Base-by-base conservation (phyloP, 495 filamentous ascomycete species). In the Podospora australis region DNA sequence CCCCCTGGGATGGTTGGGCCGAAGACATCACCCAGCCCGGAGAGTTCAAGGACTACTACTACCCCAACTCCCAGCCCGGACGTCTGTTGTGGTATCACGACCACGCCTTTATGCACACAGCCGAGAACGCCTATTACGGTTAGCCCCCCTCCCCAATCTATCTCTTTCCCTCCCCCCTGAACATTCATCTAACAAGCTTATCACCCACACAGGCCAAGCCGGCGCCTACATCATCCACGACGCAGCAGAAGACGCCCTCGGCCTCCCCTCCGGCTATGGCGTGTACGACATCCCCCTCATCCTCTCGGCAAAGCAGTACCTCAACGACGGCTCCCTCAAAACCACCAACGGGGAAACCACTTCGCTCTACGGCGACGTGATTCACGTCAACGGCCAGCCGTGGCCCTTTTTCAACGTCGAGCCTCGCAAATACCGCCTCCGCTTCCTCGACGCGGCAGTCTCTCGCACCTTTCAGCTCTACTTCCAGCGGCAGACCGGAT, bases 21-120 rank as follows among this genome's bases (percentile, higher is more conserved):
- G 71, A 77, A 48, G 78, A 79, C 56, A 56, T 64, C 7, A 77
- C 70, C 3, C 38, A 54, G 1, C 56, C 64, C 0, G 74, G 72
- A 24, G 57, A 79, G 55, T 80, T 73, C 65, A 76, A 80, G 57
- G 78, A 80, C 53, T 81, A 80, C 59, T 80, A 78, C 55, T 80
- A 76, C 57, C 77, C 78, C 22, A 80, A 79, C 63, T 52, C 56
- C 26, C 71, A 79, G 45, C 45, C 55, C 32, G 72, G 64, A 3
- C 67, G 78, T 9, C 67, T 72, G 4, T 55, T 77, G n/a, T 81
- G 78, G 78, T 80, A 80, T 50, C 78, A 80, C 44, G 78, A 78
- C 52, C 76, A 80, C 48, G 73, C 73, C 26, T 49, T 68, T 22
- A 53, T 54, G 17, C 54, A 60, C 55, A 74, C 74, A 7, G 74